Conservation (phyloP, 1,139 yeast species). For the Debaryomyces coudertii region DNA sequence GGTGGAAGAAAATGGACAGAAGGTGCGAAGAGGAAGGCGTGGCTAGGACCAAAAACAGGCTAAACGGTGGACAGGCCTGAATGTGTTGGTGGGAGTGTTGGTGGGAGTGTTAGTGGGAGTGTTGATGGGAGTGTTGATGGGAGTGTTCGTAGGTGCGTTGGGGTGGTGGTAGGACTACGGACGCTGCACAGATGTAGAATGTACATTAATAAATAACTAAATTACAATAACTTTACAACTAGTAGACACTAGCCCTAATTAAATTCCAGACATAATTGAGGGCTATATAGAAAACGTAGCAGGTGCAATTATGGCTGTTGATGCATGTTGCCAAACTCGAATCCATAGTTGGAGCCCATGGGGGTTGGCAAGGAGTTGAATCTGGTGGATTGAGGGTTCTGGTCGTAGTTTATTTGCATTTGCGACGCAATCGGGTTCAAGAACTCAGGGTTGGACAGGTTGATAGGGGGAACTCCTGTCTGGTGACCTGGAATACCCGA, state of each 20-base stretch:
- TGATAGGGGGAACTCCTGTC: neutral
- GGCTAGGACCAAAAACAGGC: neutral
- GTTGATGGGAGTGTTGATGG: too few species aligned
- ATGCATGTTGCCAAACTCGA: slow-evolving; percentile 14
- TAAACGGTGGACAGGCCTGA: too few species aligned
- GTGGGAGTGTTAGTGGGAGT: too few species aligned
- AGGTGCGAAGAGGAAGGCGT: neutral
- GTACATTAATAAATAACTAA: slow-evolving; percentile 6
- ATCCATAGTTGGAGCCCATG: slow-evolving; percentile 21
- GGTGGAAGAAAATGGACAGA: too few species aligned
- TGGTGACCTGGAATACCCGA: slow-evolving; percentile 24
- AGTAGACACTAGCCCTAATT: neutral
- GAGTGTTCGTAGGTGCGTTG: too few species aligned
- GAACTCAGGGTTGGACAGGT: slow-evolving; percentile 8
- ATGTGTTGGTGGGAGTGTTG: too few species aligned
- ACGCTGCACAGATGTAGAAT: neutral
- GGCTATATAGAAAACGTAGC: neutral
- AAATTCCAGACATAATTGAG: slow-evolving; percentile 6
- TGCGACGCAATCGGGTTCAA: slow-evolving; percentile 15
- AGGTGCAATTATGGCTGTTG: slow-evolving; percentile 8
- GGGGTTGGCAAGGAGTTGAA: slow-evolving; percentile 36
- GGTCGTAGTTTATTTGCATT: slow-evolving; percentile 20
- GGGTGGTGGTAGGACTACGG: too few species aligned
- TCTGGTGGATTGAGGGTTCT: slow-evolving; percentile 21
- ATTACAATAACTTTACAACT: slow-evolving; percentile 2